Percentiles rank a stretch among this genome's conserved stretches.
These are phyloP conservation scores for Umbelopsis isabellina DNA, from an alignment of 192 early-diverging fungal species.

Conservation along the genomic window DNA sequence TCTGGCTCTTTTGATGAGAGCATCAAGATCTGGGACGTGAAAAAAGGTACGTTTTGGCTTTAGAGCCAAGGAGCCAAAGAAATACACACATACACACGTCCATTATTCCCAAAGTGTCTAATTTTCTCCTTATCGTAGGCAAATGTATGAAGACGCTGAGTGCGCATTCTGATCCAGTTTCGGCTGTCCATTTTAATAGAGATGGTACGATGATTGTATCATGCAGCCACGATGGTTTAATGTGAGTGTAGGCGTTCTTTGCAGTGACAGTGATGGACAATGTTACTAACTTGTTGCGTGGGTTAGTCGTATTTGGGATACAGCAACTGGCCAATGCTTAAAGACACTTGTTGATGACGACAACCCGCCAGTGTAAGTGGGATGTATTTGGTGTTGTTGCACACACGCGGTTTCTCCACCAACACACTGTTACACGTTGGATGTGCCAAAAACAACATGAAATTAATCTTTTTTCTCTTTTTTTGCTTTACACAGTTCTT, in stretches of 20 bases:
- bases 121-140: constrained; percentile 46
- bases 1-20: constrained; percentile 98
- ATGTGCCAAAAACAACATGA: no score
- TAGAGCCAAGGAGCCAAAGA: no score
- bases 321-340: constrained; percentile 94
- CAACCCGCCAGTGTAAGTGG: constrained; percentile 87
- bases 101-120: neutral
- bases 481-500: constrained; percentile 53
- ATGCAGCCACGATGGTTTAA: constrained; percentile 92
- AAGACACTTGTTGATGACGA: constrained; percentile 97
- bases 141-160: constrained; percentile 90
- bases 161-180: constrained; percentile 96
- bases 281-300: neutral
- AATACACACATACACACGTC: no score
- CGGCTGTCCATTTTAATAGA: constrained; percentile 93
- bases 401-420: neutral
- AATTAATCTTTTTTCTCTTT: no score
- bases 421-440: neutral
- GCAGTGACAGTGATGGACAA: neutral
- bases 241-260: constrained; percentile 59
- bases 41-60: constrained; percentile 57
- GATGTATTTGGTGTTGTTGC: neutral
- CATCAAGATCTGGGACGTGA: constrained; percentile 96
- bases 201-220: constrained; percentile 97
- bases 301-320: constrained; percentile 96